A percentile compares a stretch with the other conserved stretches of the same genome.
phyloP scores from a whole-genome alignment of 2,329 filamentous ascomycete genomes.

The Colletotrichum orbiculare region DNA sequence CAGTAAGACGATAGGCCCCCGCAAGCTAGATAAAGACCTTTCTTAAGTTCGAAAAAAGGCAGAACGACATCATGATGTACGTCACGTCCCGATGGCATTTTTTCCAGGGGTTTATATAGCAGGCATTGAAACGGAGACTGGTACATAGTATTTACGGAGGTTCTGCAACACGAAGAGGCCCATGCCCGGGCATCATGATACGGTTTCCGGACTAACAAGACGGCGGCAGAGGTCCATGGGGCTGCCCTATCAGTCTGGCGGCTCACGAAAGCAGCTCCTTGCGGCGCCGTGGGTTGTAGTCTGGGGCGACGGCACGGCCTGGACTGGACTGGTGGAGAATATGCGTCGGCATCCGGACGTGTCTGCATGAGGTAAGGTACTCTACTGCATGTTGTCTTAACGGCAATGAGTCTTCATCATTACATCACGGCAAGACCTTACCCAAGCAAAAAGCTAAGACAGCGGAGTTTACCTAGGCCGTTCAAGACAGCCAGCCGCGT shows the following conservation, averaged over 20 bases:
- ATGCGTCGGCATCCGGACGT: slow-evolving; percentile 18
- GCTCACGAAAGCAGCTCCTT: slow-evolving; percentile 3
- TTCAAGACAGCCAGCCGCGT: slow-evolving; percentile 21
- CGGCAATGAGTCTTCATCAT: slow-evolving; percentile 20
- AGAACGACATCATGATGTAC: too few relatives aligned
- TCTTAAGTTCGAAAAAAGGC: too few relatives aligned
- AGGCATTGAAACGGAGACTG: not conserved
- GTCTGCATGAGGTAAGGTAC: slow-evolving; percentile 16
- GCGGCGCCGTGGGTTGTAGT: slow-evolving; percentile 5
- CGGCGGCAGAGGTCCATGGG: slow-evolving; percentile 3
- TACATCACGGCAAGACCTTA: slow-evolving; percentile 14
- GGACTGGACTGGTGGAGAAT: not conserved
- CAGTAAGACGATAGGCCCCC: too few relatives aligned
- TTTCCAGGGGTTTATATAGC: too few relatives aligned
- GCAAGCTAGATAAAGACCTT: too few relatives aligned
- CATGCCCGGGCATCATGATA: slow-evolving; percentile 7
- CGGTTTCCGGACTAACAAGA: not conserved
- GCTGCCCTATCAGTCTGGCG: slow-evolving; percentile 8
- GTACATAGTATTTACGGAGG: not conserved
- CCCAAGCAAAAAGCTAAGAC: slow-evolving; percentile 7
- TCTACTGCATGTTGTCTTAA: too few relatives aligned
- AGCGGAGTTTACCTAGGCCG: slow-evolving; percentile 14
- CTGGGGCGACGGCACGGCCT: slow-evolving; percentile 1
- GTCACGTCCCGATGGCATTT: too few relatives aligned
- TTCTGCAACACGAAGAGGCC: slow-evolving; percentile 3